Base-by-base conservation (phyloP, 768 basidiomycete genomes). In the Butyriboletus loyo region DNA sequence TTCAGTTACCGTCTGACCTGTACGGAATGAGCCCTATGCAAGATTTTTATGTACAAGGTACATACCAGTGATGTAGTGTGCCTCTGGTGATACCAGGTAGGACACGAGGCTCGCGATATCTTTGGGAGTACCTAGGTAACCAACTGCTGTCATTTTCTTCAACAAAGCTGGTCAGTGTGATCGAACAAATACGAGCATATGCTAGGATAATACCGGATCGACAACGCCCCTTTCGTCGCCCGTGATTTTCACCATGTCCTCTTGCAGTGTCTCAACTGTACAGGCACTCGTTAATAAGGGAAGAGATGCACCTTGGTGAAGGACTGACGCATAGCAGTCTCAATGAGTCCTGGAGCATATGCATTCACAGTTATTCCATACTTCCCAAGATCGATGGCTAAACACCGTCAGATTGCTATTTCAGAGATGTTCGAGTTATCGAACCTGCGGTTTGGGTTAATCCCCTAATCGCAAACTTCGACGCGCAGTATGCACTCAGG, bases 381-480 rank as follows among this genome's bases (percentile, higher is more conserved):
- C 17, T 46, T 52, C 24, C 64, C 68, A 48, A 66, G 61, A 54
- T 75, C 73, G 21, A 51, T 5, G 3, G 73, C 73, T 74, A 19
- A 13, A n/a, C 1, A 34, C 25, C 17, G n/a, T 63, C 25, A 55
- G 19, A 46, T 40, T 22, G n/a, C 3, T 19, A 35, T 14, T 21
- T 35, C 8, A 3, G 40, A 11, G 6, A 22, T 15, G 25, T 0
- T 21, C 19, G 31, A 15, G 5, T 8, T 0, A 34, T 27, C 54
- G 13, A 30, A 66, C 66, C 66, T 50, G 66, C 57, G 3, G 58
- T 52, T 46, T 77, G 75, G 1, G 77, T 77, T 25, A 78, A 56
- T 15, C 73, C 75, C 25, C 75, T 65, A 0, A 79, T 45, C 3
- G 75, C 75, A 55, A 76, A 77, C 58, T 79, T 78, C 5, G 71